phyloP scores from a whole-genome alignment of 768 basidiomycete genomes.

The Kwoniella dendrophila region DNA sequence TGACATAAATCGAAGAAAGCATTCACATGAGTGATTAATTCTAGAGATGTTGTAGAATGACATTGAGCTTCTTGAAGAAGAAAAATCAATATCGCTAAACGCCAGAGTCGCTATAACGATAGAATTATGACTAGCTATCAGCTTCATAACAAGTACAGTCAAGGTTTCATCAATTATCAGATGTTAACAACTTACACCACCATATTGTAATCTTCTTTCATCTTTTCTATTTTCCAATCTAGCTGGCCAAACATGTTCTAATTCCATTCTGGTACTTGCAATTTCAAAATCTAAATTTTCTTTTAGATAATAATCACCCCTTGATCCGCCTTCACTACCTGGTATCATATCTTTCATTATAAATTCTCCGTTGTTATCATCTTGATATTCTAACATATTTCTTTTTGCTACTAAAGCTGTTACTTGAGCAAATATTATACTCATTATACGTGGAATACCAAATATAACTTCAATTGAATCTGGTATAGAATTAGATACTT shows the following conservation, averaged over 20 bases:
- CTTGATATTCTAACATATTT: not conserved
- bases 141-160: not conserved
- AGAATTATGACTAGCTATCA: too few species aligned
- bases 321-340: too few species aligned
- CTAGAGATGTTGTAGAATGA: not conserved
- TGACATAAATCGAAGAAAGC: not conserved
- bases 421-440: not conserved
- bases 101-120: conserved; percentile 3
- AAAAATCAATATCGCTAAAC: not conserved
- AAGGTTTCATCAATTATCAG: not conserved
- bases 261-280: not conserved
- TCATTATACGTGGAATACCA: not conserved
- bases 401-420: not conserved
- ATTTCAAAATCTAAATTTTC: not conserved
- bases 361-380: not conserved
- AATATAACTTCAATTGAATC: conserved; percentile 2
- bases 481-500: not conserved
- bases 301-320: not conserved
- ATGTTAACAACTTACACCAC: conserved; percentile 7
- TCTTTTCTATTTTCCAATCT: conserved; percentile 1
- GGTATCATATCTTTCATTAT: too few species aligned
- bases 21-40: not conserved
- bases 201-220: conserved; percentile 10
- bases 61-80: conserved; percentile 3
- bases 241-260: conserved; percentile 5